Conservation (phyloP, 2,329 filamentous ascomycete genomes). For the Ceratocystis alfenasii region DNA sequence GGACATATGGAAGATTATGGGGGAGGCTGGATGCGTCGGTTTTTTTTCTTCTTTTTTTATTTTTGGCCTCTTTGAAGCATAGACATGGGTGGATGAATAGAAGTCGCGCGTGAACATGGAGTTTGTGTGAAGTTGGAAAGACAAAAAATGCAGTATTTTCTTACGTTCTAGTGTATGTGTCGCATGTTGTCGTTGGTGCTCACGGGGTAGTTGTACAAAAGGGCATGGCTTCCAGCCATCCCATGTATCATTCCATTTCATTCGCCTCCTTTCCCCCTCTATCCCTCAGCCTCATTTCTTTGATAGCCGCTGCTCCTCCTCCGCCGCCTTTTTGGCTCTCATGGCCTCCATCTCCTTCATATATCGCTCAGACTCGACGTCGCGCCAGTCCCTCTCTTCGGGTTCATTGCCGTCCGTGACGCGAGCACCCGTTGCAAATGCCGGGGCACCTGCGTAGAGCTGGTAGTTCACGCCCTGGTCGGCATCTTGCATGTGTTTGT, state of each 20-base stretch:
- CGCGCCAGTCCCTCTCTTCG: slow-evolving; percentile 49
- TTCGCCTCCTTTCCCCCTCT: neutral
- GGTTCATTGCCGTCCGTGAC: slow-evolving; percentile 57
- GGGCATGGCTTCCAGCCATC: no score
- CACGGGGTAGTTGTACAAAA: no score
- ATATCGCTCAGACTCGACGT: slow-evolving; percentile 52
- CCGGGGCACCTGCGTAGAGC: slow-evolving; percentile 66
- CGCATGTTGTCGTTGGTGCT: no score
- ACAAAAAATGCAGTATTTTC: no score
- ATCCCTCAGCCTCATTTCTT: slow-evolving; percentile 10
- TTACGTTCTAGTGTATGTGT: no score
- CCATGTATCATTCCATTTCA: neutral
- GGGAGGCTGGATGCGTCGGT: neutral
- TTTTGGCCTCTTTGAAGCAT: neutral
- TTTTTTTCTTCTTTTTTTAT: neutral
- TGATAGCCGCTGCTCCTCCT: slow-evolving; percentile 13
- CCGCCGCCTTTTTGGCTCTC: slow-evolving; percentile 13
- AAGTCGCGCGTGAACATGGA: neutral
- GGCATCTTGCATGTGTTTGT: slow-evolving; percentile 47
- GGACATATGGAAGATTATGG: neutral
- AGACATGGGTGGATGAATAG: slow-evolving; percentile 1
- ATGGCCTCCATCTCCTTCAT: slow-evolving; percentile 29
- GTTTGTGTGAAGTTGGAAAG: neutral
- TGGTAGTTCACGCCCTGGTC: slow-evolving; percentile 52
- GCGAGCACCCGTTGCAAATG: slow-evolving; percentile 52